Percentiles rank a stretch among this genome's conserved stretches.
Evolutionary conservation across 23 red algal species (phyloP).

Genomic region (Pyropia yezoensis): DNA sequence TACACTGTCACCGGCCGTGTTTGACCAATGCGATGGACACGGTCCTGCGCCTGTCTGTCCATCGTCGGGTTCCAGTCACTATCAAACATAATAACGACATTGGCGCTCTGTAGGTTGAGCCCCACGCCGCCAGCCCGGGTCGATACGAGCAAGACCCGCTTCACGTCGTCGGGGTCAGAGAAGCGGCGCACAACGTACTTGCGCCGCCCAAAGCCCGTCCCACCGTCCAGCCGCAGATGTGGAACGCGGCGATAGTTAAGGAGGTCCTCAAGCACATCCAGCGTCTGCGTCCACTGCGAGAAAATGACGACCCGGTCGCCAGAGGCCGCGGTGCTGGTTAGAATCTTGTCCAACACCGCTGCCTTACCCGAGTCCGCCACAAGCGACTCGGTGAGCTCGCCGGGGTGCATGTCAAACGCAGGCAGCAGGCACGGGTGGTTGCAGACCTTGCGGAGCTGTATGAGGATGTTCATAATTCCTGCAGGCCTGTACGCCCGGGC

Average conservation of each 20-base stretch:
- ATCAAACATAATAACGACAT: conserved; percentile 41
- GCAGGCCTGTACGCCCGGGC: background rate
- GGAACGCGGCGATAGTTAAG: conserved; percentile 8
- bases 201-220: conserved; percentile 10
- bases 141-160: conserved; percentile 18
- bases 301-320: conserved; percentile 54
- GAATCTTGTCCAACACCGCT: conserved; percentile 1
- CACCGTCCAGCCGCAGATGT: conserved; percentile 34
- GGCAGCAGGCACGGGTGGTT: conserved; percentile 51
- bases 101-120: conserved; percentile 35
- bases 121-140: conserved; percentile 37
- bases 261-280: conserved; percentile 55
- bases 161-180: conserved; percentile 16
- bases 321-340: conserved; percentile 1
- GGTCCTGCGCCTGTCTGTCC: conserved; percentile 51
- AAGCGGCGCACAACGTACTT: conserved; percentile 26
- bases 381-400: no score
- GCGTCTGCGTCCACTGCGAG: conserved; percentile 50
- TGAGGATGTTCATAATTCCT: conserved; percentile 32
- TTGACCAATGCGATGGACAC: conserved; percentile 55
- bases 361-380: conserved; percentile 34
- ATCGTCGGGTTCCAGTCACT: conserved; percentile 55
- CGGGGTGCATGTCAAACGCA: no score
- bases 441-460: conserved; percentile 59
- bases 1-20: conserved; percentile 33